Conservation (phyloP, 805 yeast genomes). For the Cyberlindnera galapagoensis region DNA sequence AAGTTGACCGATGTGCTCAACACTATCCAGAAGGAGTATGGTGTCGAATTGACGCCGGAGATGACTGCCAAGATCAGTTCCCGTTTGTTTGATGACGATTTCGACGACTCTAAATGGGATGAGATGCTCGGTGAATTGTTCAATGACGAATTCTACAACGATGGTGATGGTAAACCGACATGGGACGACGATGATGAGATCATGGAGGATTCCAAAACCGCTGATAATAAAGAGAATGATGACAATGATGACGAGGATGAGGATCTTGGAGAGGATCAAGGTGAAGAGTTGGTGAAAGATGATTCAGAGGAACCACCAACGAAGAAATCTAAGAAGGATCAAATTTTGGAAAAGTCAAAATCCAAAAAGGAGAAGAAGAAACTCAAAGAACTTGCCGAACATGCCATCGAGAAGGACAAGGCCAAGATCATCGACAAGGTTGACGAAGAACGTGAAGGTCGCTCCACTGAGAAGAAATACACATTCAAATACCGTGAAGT, state of each 20-base stretch:
- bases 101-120: conserved; percentile 91
- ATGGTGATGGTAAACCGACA: conserved; percentile 49
- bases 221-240: conserved; percentile 32
- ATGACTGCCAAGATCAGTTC: conserved; percentile 66
- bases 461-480: conserved; percentile 40
- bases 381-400: conserved; percentile 62
- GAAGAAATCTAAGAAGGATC: conserved; percentile 46
- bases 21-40: conserved; percentile 36
- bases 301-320: conserved; percentile 25
- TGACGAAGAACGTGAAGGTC: conserved; percentile 54
- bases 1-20: conserved; percentile 62
- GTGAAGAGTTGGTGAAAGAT: conserved; percentile 35
- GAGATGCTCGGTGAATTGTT: conserved; percentile 75
- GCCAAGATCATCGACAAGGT: conserved; percentile 62
- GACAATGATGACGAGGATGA: conserved; percentile 33
- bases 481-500: conserved; percentile 87
- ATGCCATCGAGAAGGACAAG: conserved; percentile 70
- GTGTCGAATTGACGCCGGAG: conserved; percentile 44
- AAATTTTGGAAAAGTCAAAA: conserved; percentile 47
- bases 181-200: conserved; percentile 59
- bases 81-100: conserved; percentile 77
- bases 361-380: conserved; percentile 57
- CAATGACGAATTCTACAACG: conserved; percentile 75
- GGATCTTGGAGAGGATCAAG: conserved; percentile 27
- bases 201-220: conserved; percentile 38